Evolutionary conservation across 345 rosid species (phyloP).

Genomic region (Streptanthus diversifolius): DNA sequence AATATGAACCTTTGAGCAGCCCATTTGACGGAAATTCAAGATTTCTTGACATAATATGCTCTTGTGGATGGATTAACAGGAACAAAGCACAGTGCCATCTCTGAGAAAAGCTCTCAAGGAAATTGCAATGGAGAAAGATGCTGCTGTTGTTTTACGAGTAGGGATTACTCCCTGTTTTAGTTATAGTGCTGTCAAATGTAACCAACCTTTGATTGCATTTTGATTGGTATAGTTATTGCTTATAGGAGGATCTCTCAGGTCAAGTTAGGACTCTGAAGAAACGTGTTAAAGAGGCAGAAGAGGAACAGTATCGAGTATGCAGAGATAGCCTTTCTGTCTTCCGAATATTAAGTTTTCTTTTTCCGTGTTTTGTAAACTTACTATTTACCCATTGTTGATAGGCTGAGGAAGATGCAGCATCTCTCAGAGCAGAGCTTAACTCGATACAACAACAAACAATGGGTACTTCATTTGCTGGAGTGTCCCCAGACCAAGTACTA

Average conservation of each 20-base stretch:
- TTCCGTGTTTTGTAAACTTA: slow-evolving; percentile 3
- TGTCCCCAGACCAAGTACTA: slow-evolving; percentile 53
- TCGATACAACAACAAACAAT: slow-evolving; percentile 70
- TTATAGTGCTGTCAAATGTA: neutral
- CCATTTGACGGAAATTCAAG: too few species aligned
- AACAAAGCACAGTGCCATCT: slow-evolving; percentile 81
- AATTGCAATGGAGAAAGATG: slow-evolving; percentile 99
- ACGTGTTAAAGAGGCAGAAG: slow-evolving; percentile 87
- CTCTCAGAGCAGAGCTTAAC: slow-evolving; percentile 93
- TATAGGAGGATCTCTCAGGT: slow-evolving; percentile 90
- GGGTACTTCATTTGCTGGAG: slow-evolving; percentile 48
- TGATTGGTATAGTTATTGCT: slow-evolving; percentile 12
- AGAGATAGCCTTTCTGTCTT: slow-evolving; percentile 18
- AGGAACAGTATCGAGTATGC: slow-evolving; percentile 80
- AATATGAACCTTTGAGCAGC: too few species aligned
- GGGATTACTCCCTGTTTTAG: neutral
- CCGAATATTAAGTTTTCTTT: neutral
- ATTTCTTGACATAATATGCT: slow-evolving; percentile 8
- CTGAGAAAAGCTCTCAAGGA: slow-evolving; percentile 90
- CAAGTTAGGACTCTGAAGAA: slow-evolving; percentile 86
- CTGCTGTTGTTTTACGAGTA: slow-evolving; percentile 94
- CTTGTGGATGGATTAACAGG: slow-evolving; percentile 44
- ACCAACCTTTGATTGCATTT: slow-evolving; percentile 1
- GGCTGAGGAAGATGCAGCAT: slow-evolving; percentile 99
- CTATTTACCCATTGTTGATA: slow-evolving; percentile 29